These are phyloP conservation scores for Exophiala calicioides DNA, from an alignment of 2,329 filamentous ascomycete genomes.

Conservation along the genomic window DNA sequence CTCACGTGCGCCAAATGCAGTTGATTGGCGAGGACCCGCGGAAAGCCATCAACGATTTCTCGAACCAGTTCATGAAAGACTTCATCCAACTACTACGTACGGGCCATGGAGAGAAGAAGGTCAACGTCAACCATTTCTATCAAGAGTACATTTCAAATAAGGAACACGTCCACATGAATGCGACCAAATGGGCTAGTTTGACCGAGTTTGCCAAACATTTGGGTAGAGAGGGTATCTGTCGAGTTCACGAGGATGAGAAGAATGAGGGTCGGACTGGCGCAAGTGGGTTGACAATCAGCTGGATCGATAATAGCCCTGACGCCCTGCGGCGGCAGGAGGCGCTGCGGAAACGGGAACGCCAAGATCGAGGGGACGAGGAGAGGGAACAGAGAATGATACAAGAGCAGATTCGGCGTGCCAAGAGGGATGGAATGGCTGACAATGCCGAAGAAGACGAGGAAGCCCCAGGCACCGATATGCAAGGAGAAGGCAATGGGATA, in stretches of 20 bases:
- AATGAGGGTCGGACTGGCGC: slow-evolving; percentile 42
- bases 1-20: slow-evolving; percentile 86
- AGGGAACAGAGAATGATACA: slow-evolving; percentile 78
- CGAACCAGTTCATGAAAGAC: slow-evolving; percentile 75
- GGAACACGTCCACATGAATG: slow-evolving; percentile 90
- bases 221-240: slow-evolving; percentile 80
- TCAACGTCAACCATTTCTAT: slow-evolving; percentile 91
- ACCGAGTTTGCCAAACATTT: slow-evolving; percentile 89
- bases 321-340: slow-evolving; percentile 78
- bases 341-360: slow-evolving; percentile 76
- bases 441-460: slow-evolving; percentile 46
- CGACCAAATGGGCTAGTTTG: slow-evolving; percentile 82
- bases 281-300: slow-evolving; percentile 68
- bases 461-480: no score
- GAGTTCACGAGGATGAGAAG: slow-evolving; percentile 87
- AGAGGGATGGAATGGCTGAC: slow-evolving; percentile 58
- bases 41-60: slow-evolving; percentile 80
- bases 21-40: slow-evolving; percentile 84
- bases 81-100: slow-evolving; percentile 77
- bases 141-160: slow-evolving; percentile 89
- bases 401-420: slow-evolving; percentile 79
- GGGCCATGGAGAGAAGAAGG: slow-evolving; percentile 84
- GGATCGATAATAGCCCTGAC: slow-evolving; percentile 90
- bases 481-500: slow-evolving; percentile 41
- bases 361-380: slow-evolving; percentile 89